Conservation (phyloP, 1,284 basidiomycete species). For the Fomitiporia mediterranea region DNA sequence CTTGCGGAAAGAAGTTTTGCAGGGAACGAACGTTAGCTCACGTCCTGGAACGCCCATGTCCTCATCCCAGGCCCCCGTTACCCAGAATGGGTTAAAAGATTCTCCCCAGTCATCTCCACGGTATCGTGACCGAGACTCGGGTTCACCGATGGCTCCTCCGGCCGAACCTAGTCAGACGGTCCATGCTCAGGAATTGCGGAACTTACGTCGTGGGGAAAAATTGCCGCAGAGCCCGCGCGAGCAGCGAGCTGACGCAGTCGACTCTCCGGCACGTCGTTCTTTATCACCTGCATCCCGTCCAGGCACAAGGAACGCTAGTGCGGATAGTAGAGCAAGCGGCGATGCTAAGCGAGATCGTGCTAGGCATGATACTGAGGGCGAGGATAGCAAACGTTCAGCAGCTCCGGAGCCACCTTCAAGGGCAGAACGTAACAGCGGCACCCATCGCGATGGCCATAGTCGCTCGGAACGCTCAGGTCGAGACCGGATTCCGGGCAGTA, state of each 20-base stretch:
- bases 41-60: conserved; percentile 15
- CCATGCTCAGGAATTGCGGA: conserved; percentile 76
- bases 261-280: conserved; percentile 51
- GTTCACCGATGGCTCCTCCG: conserved; percentile 64
- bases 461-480: conserved; percentile 19
- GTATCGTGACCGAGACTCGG: conserved; percentile 28
- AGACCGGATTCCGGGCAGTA: conserved; percentile 20
- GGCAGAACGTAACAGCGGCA: conserved; percentile 16
- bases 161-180: conserved; percentile 71
- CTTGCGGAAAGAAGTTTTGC: conserved; percentile 18
- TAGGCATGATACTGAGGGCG: conserved; percentile 26
- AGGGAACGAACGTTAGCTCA: conserved; percentile 9
- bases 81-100: conserved; percentile 30
- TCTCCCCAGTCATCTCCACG: conserved; percentile 42
- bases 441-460: conserved; percentile 16
- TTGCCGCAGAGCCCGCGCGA: conserved; percentile 41
- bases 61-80: neutral
- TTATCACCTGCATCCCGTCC: conserved; percentile 60
- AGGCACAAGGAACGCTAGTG: conserved; percentile 64
- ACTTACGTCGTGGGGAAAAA: conserved; percentile 44
- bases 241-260: conserved; percentile 42
- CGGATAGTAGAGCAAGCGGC: conserved; percentile 51
- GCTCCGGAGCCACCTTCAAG: conserved; percentile 16
- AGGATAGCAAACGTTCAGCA: conserved; percentile 8
- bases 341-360: conserved; percentile 42